A percentile compares a stretch with the other conserved stretches of the same genome.
Conservation (phyloP, 1,139 yeast genomes). For the Candida sojae region DNA sequence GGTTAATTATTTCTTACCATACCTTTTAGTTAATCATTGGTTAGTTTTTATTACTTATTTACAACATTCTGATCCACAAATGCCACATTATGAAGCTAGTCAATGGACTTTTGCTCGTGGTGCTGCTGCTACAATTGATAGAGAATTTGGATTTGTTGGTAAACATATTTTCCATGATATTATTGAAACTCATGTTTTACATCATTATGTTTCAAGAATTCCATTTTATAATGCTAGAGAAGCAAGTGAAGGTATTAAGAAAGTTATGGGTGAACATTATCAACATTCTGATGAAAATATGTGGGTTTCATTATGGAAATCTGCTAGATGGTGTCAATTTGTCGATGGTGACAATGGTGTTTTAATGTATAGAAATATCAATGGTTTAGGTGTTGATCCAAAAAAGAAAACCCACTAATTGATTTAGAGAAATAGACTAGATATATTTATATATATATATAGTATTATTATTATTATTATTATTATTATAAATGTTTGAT, state of each 20-base stretch:
- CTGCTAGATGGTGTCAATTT: conserved; percentile 73
- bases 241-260: conserved; percentile 75
- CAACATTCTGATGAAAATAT: conserved; percentile 66
- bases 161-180: conserved; percentile 82
- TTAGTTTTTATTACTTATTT: conserved; percentile 81
- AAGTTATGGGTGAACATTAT: conserved; percentile 84
- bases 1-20: conserved; percentile 77
- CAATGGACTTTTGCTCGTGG: conserved; percentile 90
- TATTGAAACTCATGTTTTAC: conserved; percentile 87
- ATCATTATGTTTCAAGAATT: conserved; percentile 81
- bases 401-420: conserved; percentile 13
- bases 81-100: conserved; percentile 74
- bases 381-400: conserved; percentile 52
- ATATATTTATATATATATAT: conserved; percentile 3
- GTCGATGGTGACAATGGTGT: conserved; percentile 80
- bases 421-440: neutral
- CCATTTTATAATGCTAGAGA: conserved; percentile 86
- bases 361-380: conserved; percentile 59
- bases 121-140: conserved; percentile 85
- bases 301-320: conserved; percentile 72
- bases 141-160: conserved; percentile 82
- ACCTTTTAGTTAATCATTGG: conserved; percentile 86
- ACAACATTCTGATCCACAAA: conserved; percentile 79
- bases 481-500: neutral
- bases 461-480: neutral